A percentile compares a stretch with the other conserved stretches of the same genome.
Evolutionary conservation across 768 basidiomycete species (phyloP).

Genomic region (Tricholoma furcatifolium): DNA sequence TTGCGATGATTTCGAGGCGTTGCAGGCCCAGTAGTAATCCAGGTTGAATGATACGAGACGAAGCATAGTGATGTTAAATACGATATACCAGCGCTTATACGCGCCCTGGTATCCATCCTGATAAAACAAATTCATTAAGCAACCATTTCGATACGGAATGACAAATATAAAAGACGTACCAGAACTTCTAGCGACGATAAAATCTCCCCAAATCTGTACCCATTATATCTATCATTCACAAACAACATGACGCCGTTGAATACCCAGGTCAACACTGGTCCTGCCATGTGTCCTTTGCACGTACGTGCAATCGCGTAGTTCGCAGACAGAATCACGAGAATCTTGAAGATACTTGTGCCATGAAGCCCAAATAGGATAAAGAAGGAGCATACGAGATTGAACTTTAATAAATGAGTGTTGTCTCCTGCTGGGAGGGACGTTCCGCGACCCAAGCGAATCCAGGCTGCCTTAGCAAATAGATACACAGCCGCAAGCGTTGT

Average conservation of each 20-base stretch:
- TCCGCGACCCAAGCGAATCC: slow-evolving; percentile 27
- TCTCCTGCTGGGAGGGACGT: slow-evolving; percentile 20
- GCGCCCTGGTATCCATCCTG: slow-evolving; percentile 72
- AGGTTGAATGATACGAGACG: slow-evolving; percentile 90
- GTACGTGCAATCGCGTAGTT: slow-evolving; percentile 69
- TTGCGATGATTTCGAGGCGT: slow-evolving; percentile 27
- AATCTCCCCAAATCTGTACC: slow-evolving; percentile 66
- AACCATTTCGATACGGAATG: background rate
- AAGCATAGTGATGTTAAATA: slow-evolving; percentile 95
- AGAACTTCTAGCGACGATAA: slow-evolving; percentile 54
- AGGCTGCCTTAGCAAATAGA: slow-evolving; percentile 53
- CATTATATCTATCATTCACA: slow-evolving; percentile 69
- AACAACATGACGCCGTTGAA: slow-evolving; percentile 79
- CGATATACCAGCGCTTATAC: slow-evolving; percentile 90
- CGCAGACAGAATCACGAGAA: slow-evolving; percentile 61
- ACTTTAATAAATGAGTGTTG: slow-evolving; percentile 45
- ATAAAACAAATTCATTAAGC: slow-evolving; percentile 6
- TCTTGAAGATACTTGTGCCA: slow-evolving; percentile 77
- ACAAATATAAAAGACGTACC: slow-evolving; percentile 46
- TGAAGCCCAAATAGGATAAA: slow-evolving; percentile 74
- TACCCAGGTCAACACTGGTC: slow-evolving; percentile 65
- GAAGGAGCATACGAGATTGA: slow-evolving; percentile 60
- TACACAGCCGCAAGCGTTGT: slow-evolving; percentile 46
- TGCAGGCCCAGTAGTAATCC: slow-evolving; percentile 88
- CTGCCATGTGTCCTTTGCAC: slow-evolving; percentile 39